Evolutionary conservation across 2,329 filamentous ascomycete genomes (phyloP).

Genomic region (Penicillium aurantiogriseum): DNA sequence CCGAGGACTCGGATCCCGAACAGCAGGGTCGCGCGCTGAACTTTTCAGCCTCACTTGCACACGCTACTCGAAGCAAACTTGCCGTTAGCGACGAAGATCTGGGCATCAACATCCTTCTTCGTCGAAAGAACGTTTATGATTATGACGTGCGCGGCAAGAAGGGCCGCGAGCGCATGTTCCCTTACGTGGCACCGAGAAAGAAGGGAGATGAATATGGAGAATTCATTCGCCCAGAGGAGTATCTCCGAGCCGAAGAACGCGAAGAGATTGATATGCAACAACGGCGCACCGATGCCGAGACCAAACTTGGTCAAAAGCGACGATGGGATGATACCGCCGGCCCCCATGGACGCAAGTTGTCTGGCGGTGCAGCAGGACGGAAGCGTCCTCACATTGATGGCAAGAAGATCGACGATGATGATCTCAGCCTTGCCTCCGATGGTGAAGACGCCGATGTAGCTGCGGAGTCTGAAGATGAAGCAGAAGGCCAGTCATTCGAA

Average conservation of each 20-base stretch:
- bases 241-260: slow-evolving; percentile 85
- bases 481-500: slow-evolving; percentile 49
- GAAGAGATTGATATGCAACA: slow-evolving; percentile 69
- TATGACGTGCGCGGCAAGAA: slow-evolving; percentile 90
- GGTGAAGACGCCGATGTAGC: slow-evolving; percentile 62
- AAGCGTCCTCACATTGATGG: slow-evolving; percentile 59
- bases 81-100: slow-evolving; percentile 85
- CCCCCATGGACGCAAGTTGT: slow-evolving; percentile 37
- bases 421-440: slow-evolving; percentile 46
- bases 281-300: slow-evolving; percentile 54
- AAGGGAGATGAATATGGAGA: slow-evolving; percentile 91
- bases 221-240: slow-evolving; percentile 89
- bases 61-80: slow-evolving; percentile 80
- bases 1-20: slow-evolving; percentile 84
- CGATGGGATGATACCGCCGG: slow-evolving; percentile 76
- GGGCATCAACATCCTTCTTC: slow-evolving; percentile 84
- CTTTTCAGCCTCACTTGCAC: slow-evolving; percentile 78
- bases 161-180: slow-evolving; percentile 89
- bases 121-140: slow-evolving; percentile 87
- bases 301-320: slow-evolving; percentile 81
- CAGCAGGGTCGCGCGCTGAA: slow-evolving; percentile 91
- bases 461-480: slow-evolving; percentile 54
- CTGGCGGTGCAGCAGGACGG: slow-evolving; percentile 46
- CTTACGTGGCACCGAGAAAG: slow-evolving; percentile 74
- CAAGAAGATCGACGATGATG: slow-evolving; percentile 41